Percentiles rank a stretch among this genome's conserved stretches.
phyloP scores from a whole-genome alignment of 768 basidiomycete species.

The Lentinus tigrinus region DNA sequence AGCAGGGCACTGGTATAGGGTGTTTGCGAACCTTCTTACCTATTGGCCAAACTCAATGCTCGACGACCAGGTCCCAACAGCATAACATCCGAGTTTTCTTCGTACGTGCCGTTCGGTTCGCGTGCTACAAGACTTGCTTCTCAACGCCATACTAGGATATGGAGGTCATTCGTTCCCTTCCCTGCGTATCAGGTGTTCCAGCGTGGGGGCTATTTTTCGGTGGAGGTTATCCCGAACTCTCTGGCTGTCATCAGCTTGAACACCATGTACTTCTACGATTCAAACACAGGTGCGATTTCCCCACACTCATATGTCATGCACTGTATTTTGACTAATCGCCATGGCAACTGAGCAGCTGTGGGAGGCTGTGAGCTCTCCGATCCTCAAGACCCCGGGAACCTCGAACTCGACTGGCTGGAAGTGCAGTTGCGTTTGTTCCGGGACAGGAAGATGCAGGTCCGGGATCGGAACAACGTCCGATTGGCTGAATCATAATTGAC shows the following conservation, averaged over 20 bases:
- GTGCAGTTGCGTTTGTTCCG: constrained; percentile 74
- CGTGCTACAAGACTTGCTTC: background rate
- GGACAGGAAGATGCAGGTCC: constrained; percentile 69
- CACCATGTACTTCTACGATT: constrained; percentile 89
- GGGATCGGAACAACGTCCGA: constrained; percentile 18
- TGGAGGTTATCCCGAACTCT: constrained; percentile 74
- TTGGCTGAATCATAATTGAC: constrained; percentile 17
- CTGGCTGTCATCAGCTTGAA: constrained; percentile 84
- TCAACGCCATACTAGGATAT: constrained; percentile 50
- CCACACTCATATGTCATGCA: background rate
- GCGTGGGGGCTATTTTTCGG: constrained; percentile 81
- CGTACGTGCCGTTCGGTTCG: constrained; percentile 42
- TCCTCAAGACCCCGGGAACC: constrained; percentile 79
- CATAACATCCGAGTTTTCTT: constrained; percentile 65
- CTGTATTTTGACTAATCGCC: constrained; percentile 21
- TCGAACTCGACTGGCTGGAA: constrained; percentile 88
- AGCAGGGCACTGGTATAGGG: constrained; percentile 5
- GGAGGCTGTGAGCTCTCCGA: constrained; percentile 67
- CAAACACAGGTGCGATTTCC: constrained; percentile 67
- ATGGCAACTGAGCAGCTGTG: constrained; percentile 51
- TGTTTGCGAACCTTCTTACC: constrained; percentile 7
- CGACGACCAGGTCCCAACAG: constrained; percentile 56
- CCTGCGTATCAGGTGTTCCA: constrained; percentile 79
- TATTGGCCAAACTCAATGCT: background rate
- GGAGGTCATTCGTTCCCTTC: constrained; percentile 79